phyloP scores from a whole-genome alignment of 1,139 yeast species.

The Debaryomyces sp. region DNA sequence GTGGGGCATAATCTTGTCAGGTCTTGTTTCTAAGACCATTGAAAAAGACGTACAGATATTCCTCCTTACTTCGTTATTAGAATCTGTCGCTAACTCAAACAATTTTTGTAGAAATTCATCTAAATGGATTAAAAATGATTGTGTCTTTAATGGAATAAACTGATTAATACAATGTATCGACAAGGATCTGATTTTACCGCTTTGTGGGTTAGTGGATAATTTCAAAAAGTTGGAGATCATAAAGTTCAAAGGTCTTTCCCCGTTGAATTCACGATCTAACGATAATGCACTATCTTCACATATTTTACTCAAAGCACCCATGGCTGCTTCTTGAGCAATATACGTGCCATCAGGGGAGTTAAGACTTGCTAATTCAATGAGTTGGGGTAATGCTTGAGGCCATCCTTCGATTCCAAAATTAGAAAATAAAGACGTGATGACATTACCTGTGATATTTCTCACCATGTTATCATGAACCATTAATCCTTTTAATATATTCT shows the following conservation, averaged over 20 bases:
- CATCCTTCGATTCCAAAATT: slow-evolving; percentile 71
- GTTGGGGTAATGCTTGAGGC: slow-evolving; percentile 73
- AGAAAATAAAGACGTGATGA: slow-evolving; percentile 78
- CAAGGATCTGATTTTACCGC: slow-evolving; percentile 59
- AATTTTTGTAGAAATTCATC: slow-evolving; percentile 67
- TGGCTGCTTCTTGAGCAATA: slow-evolving; percentile 61
- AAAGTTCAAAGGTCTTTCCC: slow-evolving; percentile 67
- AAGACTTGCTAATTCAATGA: slow-evolving; percentile 55
- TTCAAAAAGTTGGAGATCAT: slow-evolving; percentile 67
- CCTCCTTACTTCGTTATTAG: slow-evolving; percentile 62
- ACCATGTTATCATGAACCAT: slow-evolving; percentile 61
- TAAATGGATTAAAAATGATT: slow-evolving; percentile 61
- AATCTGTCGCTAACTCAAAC: slow-evolving; percentile 65
- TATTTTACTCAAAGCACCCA: slow-evolving; percentile 80
- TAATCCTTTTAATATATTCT: slow-evolving; percentile 70
- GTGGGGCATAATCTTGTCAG: slow-evolving; percentile 81
- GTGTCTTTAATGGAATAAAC: slow-evolving; percentile 69
- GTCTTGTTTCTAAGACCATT: slow-evolving; percentile 71
- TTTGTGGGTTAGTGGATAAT: slow-evolving; percentile 39
- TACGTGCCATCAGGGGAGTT: slow-evolving; percentile 38
- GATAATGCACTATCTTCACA: slow-evolving; percentile 77
- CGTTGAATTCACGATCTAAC: slow-evolving; percentile 64
- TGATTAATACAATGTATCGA: slow-evolving; percentile 77
- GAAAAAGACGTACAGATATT: slow-evolving; percentile 81
- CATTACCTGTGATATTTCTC: slow-evolving; percentile 88